Evolutionary conservation across 23 red algal genomes (phyloP), one percentile per base, ranked within the genome.

Genomic region (Agarophyton chilense): DNA sequence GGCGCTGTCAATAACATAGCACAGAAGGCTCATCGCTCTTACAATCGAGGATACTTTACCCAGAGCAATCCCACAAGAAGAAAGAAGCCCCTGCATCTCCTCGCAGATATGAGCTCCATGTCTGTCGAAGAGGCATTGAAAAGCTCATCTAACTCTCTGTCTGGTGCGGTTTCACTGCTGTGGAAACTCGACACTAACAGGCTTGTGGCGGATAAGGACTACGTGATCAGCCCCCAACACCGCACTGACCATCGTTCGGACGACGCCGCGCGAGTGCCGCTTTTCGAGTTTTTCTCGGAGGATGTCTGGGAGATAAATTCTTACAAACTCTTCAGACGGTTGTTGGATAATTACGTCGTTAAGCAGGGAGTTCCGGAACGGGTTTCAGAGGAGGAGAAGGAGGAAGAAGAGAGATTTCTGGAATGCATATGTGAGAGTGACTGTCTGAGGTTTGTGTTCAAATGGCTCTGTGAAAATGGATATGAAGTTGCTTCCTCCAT

Each of bases 291-390:
- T 38, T 52, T 95, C 47, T 56, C 54, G 31, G 55, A 60, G 5
- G 77, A 81, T 29, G 93, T 84, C 34, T 90, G 79, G 81, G 33
- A 87, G 32, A 72, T 79, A 19, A 44, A 85, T 1, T 90, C 93
- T 1, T 95, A 78, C 56, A 63, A 45, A 6, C 29, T 58, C 4
- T 95, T 95, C 70, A 53, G 32, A 26, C 17, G 47, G 16, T 79
- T 95, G 42, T 61, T 95, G 22, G 85, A 90, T 72, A 95, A 90
- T 46, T 95, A 95, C 51, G 40, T 39, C 10, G 82, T 72, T 11
- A 67, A 79, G 8, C 80, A 83, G 24, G 92, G 92, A 5, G 75
- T 94, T 12, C 62, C 83, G 44, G 84, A 90, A 57, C 51, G 52
- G 4, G 70, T 90, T 36, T 74, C 73, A 11, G 22, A 67, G 8